phyloP scores from a whole-genome alignment of 1,284 basidiomycete species.

The Microbotryum silenes-acaulis region DNA sequence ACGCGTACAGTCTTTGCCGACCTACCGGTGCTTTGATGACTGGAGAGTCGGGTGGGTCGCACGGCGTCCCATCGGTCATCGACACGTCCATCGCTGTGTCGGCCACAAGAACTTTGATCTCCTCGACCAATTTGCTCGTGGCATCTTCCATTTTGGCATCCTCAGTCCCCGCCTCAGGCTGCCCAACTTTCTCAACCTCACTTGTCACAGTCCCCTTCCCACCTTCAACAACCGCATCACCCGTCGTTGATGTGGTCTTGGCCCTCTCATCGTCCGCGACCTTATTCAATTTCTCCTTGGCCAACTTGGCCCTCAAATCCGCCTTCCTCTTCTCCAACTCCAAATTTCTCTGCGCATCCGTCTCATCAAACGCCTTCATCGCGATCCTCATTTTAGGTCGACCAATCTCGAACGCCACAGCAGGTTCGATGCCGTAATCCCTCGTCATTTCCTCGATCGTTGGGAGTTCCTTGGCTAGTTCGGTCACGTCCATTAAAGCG shows the following conservation, averaged over 20 bases:
- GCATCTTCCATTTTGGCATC: slow-evolving; percentile 12
- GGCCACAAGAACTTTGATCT: slow-evolving; percentile 12
- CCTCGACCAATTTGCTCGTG: slow-evolving; percentile 38
- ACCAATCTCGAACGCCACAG: slow-evolving; percentile 84
- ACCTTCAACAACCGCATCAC: slow-evolving; percentile 47
- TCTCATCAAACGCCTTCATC: slow-evolving; percentile 40
- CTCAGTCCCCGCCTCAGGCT: slow-evolving; percentile 33
- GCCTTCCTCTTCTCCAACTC: slow-evolving; percentile 19
- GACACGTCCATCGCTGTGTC: slow-evolving; percentile 10
- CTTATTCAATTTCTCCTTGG: slow-evolving; percentile 11
- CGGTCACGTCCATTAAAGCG: slow-evolving; percentile 40
- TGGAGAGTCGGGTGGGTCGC: not conserved
- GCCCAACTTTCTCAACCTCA: slow-evolving; percentile 42
- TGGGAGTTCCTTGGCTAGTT: slow-evolving; percentile 48
- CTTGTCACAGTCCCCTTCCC: slow-evolving; percentile 56
- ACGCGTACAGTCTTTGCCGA: too few species aligned
- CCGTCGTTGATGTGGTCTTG: not conserved
- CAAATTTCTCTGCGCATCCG: slow-evolving; percentile 9
- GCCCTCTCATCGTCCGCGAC: slow-evolving; percentile 3
- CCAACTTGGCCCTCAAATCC: slow-evolving; percentile 46
- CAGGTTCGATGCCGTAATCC: slow-evolving; percentile 66
- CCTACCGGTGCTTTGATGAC: not conserved
- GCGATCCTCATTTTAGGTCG: slow-evolving; percentile 66
- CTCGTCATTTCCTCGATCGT: slow-evolving; percentile 61
- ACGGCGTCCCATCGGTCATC: slow-evolving; percentile 8